phyloP scores from a whole-genome alignment of 2,329 filamentous ascomycete genomes.

The Gaeumannomyces tritici region DNA sequence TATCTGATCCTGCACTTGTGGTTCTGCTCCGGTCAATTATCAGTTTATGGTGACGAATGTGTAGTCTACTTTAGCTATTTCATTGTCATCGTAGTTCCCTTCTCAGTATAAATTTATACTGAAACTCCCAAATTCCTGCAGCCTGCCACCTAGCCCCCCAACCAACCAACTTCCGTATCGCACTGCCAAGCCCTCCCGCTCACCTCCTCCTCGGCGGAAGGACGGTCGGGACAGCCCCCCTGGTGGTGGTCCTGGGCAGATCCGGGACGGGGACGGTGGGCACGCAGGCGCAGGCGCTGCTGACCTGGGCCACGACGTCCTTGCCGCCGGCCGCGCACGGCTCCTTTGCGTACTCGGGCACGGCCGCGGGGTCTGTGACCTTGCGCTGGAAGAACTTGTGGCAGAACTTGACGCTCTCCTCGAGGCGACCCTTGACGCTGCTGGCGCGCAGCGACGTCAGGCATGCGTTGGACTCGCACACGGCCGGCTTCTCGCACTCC shows the following conservation, averaged over 20 bases:
- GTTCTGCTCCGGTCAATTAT: no score
- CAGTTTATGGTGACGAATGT: no score
- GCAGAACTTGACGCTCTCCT: constrained; percentile 1
- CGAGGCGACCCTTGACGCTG: background rate
- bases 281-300: constrained; percentile 19
- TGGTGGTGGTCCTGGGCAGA: constrained; percentile 1
- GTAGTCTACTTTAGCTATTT: no score
- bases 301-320: constrained; percentile 11
- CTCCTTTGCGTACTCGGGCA: background rate
- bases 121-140: no score
- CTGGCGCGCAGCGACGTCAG: background rate
- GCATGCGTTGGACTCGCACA: constrained; percentile 1
- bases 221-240: constrained; percentile 1
- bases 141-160: no score
- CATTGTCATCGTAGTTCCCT: no score
- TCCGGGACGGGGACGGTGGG: constrained; percentile 10
- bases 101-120: no score
- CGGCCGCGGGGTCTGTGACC: background rate
- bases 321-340: background rate
- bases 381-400: constrained; percentile 1
- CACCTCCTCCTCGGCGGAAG: background rate
- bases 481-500: background rate
- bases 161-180: background rate
- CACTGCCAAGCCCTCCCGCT: background rate
- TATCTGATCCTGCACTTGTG: no score